Evolutionary conservation across 306 rosid species (phyloP), one percentile per base, ranked within the genome.

Genomic region (Carpinus fangiana): DNA sequence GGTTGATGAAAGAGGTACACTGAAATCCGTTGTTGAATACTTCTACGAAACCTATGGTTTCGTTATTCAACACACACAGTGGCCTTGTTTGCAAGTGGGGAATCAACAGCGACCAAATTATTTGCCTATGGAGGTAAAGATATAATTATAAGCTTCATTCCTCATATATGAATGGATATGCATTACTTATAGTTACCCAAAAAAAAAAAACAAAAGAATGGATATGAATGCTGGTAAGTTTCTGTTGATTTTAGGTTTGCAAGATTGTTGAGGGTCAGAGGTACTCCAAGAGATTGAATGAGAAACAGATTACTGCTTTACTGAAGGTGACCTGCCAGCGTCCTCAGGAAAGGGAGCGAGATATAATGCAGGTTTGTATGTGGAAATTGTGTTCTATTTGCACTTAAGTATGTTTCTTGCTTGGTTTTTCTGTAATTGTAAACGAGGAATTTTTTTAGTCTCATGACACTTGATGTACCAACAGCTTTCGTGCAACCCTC

Each of bases 51-150:
- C 98, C 3, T 96, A 96, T n/a, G 94, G 97, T 2, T 93, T 91
- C 56, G 88, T 52, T 18, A 96, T 96, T 74, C 96, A 93, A 68
- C 96, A 96, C 73, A 88, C 92, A 2, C 98, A 96, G 36, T 96
- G 93, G 98, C 99, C 99, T 66, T 96, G 99, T 78, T 86, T 96
- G 70, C 98, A 91, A 91, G 99, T 93, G 11, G 99, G 99, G 28
- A 96, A 93, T 73, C 86, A 87, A 21, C 98, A 96, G 77, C 82
- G 99, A 7, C 97, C 99, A 0, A 96, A 96, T 79, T 96, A 96
- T 84, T 74, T 96, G 9, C 99, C 98, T 1, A 96, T 96, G 99
- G 99, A 96, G 90, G 99, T 96, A 78, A 75, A 48, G 9, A 26
- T 51, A 34, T 18, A 41, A 38, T 67, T 41, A 18, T 66, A 9